Conservation (phyloP, 2,329 filamentous ascomycete genomes). For the Sporothrix globosa region DNA sequence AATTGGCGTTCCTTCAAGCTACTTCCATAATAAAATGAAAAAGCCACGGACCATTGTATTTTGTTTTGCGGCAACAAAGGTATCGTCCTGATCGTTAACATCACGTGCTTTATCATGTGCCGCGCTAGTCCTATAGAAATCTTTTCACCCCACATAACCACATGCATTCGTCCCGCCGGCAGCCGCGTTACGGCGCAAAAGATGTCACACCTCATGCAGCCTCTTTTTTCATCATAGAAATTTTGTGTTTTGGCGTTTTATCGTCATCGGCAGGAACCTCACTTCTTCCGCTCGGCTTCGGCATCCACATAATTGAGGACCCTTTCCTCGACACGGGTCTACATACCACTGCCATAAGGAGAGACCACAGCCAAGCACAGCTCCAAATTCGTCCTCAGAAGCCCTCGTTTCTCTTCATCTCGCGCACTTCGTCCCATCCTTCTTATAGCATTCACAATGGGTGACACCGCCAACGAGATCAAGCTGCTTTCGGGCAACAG, state of each 20-base stretch:
- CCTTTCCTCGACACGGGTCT: background rate
- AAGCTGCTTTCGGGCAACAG: slow-evolving; percentile 49
- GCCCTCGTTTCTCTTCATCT: slow-evolving; percentile 7
- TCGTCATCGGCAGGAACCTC: background rate
- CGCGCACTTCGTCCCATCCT: background rate
- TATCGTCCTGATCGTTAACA: background rate
- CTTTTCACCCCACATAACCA: slow-evolving; percentile 23
- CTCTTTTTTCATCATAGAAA: slow-evolving; percentile 23
- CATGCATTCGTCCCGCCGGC: slow-evolving; percentile 23
- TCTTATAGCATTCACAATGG: slow-evolving; percentile 26
- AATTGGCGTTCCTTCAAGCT: background rate
- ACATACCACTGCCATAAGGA: background rate
- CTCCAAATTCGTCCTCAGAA: background rate
- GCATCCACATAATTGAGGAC: background rate
- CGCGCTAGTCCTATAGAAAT: slow-evolving; percentile 16
- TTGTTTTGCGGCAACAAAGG: background rate
- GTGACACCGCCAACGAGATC: slow-evolving; percentile 45
- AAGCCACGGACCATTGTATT: background rate
- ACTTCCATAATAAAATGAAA: background rate
- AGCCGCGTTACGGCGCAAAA: slow-evolving; percentile 15
- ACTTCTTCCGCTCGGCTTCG: background rate
- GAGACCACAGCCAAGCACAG: background rate
- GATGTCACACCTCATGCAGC: slow-evolving; percentile 25
- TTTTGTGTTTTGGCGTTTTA: slow-evolving; percentile 8
- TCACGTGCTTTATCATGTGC: background rate